Evolutionary conservation across 345 rosid species (phyloP).

Genomic region (Angophora floribunda): DNA sequence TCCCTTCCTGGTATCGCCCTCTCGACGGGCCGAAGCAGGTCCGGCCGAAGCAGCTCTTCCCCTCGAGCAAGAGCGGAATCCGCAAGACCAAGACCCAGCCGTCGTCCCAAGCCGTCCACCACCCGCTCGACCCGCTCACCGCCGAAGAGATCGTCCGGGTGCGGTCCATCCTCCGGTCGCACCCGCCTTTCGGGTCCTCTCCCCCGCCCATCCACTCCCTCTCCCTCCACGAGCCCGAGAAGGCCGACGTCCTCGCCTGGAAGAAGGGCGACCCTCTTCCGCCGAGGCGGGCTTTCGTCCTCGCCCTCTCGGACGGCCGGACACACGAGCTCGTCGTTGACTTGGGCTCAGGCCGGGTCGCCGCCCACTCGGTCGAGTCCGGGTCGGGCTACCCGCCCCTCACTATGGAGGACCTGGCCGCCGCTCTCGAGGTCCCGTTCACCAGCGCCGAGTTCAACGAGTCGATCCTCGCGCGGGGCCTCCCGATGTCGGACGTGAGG

Average conservation of each 20-base stretch:
- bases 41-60: not conserved
- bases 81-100: not conserved
- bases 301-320: conserved; percentile 39
- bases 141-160: conserved; percentile 31
- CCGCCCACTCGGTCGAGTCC: conserved; percentile 5
- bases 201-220: conserved; percentile 43
- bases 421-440: conserved; percentile 41
- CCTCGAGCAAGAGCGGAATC: not conserved
- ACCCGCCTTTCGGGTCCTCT: conserved; percentile 36
- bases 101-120: conserved; percentile 37
- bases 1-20: not conserved
- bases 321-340: conserved; percentile 49
- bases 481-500: conserved; percentile 40
- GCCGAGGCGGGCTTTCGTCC: conserved; percentile 49
- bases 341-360: conserved; percentile 26
- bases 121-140: conserved; percentile 69
- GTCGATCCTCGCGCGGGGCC: conserved; percentile 60
- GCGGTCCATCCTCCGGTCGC: conserved; percentile 34
- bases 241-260: conserved; percentile 47
- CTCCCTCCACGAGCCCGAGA: conserved; percentile 66
- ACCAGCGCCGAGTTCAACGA: conserved; percentile 50
- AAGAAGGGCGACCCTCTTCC: conserved; percentile 44
- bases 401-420: conserved; percentile 64
- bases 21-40: not conserved
- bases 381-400: conserved; percentile 74